Evolutionary conservation across 352 stramenopile genomes (phyloP), one percentile per base, ranked within the genome.

Genomic region (Bremia lactucae): DNA sequence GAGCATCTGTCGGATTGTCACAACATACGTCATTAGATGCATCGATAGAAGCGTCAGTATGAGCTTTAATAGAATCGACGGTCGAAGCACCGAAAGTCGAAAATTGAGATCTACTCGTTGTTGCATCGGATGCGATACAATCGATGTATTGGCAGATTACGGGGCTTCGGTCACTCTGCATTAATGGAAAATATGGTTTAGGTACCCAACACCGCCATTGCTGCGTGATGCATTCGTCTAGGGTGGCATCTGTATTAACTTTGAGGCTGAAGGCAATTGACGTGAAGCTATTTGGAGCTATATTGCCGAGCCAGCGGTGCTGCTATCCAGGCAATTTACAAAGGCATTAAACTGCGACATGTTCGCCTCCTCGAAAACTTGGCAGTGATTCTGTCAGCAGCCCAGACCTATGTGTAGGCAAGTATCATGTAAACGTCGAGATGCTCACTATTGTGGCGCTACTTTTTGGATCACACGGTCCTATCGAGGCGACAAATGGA

Each of bases 161-260:
- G 46, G 19, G 2, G 55, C 51, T 5, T 44, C 34, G 1, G 28
- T 33, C 10, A 38, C 37, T 35, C 72, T 74, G 46, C 64, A 76
- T 46, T 68, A 74, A 13, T 63, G 66, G 43, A 60, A 77, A 13
- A 74, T 41, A n/a, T 24, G 40, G 16, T 65, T 50, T 19, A 72
- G 56, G 33, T 63, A 77, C 16, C 66, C 66, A 2, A 57, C 16
- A 4, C 66, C 66, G 4, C 63, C 66, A 8, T 16, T 22, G 7
- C 31, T 51, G 45, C 66, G 74, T 6, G 42, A 50, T 0, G 47
- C 20, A 11, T 77, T 63, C 5, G 62, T 56, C 11, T 65, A 13
- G n/a, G n/a, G n/a, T n/a, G n/a, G 40, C n/a, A 38, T 64, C 55
- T 20, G 49, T 56, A 14, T 43, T 49, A 20, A 64, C 59, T 6